phyloP scores from a whole-genome alignment of 2,329 filamentous ascomycete genomes.

The Byssochlamys sp. region DNA sequence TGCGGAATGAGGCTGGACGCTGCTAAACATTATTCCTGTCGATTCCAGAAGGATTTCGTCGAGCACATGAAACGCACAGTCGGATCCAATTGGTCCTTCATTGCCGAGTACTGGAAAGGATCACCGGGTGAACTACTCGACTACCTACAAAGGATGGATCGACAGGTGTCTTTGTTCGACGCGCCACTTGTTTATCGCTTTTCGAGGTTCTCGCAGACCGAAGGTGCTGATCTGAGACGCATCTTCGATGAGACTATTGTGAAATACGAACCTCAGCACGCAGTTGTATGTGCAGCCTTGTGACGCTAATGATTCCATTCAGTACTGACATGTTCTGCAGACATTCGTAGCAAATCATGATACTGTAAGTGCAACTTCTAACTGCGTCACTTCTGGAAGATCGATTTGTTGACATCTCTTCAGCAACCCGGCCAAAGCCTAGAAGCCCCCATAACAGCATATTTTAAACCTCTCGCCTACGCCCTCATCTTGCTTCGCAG shows the following conservation, averaged over 20 bases:
- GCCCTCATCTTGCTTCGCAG: slow-evolving; percentile 58
- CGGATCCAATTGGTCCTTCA: slow-evolving; percentile 51
- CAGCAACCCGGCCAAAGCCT: slow-evolving; percentile 54
- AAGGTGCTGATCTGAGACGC: slow-evolving; percentile 51
- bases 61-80: slow-evolving; percentile 43
- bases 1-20: slow-evolving; percentile 62
- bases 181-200: slow-evolving; percentile 61
- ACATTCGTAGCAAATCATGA: slow-evolving; percentile 20
- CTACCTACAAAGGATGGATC: slow-evolving; percentile 51
- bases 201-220: slow-evolving; percentile 47
- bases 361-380: slow-evolving; percentile 11
- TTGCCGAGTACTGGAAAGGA: slow-evolving; percentile 61
- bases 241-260: slow-evolving; percentile 56
- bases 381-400: neutral
- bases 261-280: slow-evolving; percentile 42
- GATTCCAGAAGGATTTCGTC: slow-evolving; percentile 59
- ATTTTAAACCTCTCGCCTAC: slow-evolving; percentile 65
- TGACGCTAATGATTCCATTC: neutral
- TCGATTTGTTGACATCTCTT: neutral
- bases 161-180: slow-evolving; percentile 56
- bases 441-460: slow-evolving; percentile 52
- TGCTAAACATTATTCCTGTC: slow-evolving; percentile 60
- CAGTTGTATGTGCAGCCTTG: slow-evolving; percentile 40
- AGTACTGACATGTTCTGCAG: slow-evolving; percentile 4
- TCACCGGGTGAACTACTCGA: slow-evolving; percentile 46